Base-by-base conservation (phyloP, 805 yeast species). In the Kuraishia ogatae region DNA sequence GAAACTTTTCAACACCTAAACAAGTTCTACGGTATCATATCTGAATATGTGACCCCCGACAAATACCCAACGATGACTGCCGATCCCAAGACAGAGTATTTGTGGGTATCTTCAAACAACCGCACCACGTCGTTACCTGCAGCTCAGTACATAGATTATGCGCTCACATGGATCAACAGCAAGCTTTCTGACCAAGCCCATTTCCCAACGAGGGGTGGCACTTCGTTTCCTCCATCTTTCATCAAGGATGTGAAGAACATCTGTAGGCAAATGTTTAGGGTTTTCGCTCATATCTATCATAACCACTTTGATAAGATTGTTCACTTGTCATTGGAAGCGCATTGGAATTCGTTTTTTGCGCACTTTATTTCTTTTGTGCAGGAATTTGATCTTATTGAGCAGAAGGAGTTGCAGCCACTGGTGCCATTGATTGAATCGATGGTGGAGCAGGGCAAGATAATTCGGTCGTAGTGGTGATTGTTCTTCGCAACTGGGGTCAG, bases 331-430 rank as follows among this genome's bases (percentile, higher is more conserved):
- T 70, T 94, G 57, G 99, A 94, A 67, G 97, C 98, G 0, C 98
- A 94, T 68, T 94, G 97, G 96, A 94, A 94, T 69, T 92, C 98
- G 2, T 89, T 92, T 62, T 94, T 96, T 71, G 94, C 97, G 17
- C 99, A 94, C 67, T 94, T 88, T 64, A 80, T 93, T 50, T 86
- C 96, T 54, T 89, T 94, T 65, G 81, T 87, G 15, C 85, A 86
- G 60, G 96, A 91, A 60, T 94, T 89, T 68, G 85, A 82, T 54
- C 78, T 94, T 60, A 76, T 94, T 39, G 98, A 91, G 57, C 74
- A 83, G 53, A 75, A 77, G 54, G 99, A 94, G 60, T 71, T 91
- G 69, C 87, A 77, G 55, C 98, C 99, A 0, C 71, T 94, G 58
- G 70, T 76, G 50, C 84, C 87, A 4, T 74, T 94, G 68, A 88